Evolutionary conservation across 176 grass and related monocot genomes (phyloP).

Genomic region (Oryza nivara): DNA sequence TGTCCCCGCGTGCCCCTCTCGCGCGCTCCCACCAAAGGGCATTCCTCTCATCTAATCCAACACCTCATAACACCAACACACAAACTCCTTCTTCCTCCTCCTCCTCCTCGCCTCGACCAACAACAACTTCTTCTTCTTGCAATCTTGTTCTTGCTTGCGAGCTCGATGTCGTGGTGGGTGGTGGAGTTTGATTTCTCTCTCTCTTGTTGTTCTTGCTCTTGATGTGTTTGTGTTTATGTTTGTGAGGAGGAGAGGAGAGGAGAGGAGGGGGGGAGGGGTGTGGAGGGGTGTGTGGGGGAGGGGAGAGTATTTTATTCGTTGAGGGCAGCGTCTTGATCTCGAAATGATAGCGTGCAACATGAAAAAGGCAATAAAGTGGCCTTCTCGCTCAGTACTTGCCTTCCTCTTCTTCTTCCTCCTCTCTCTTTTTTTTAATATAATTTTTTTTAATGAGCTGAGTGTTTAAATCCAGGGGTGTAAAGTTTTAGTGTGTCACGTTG

Average conservation of each 20-base stretch:
- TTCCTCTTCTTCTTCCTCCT: neutral
- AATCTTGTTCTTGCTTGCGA: neutral
- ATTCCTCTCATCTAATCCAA: conserved; percentile 91
- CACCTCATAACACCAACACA: conserved; percentile 52
- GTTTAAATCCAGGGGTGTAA: no score
- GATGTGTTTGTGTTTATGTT: neutral
- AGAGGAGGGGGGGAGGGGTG: neutral
- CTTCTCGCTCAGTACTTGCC: conserved; percentile 45
- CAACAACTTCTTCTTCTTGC: conserved; percentile 5
- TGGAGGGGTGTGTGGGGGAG: conserved; percentile 18
- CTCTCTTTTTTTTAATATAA: neutral
- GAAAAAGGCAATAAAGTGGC: conserved; percentile 91
- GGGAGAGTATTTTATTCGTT: conserved; percentile 61
- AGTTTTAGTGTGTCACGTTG: no score
- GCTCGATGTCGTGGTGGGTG: neutral
- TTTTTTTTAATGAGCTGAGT: no score
- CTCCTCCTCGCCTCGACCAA: conserved; percentile 18
- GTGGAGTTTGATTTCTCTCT: conserved; percentile 6
- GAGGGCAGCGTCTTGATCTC: conserved; percentile 56
- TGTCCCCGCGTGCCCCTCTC: conserved; percentile 66
- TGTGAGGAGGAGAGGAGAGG: no score
- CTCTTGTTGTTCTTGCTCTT: neutral
- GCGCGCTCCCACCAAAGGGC: conserved; percentile 62
- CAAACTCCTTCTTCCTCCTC: neutral
- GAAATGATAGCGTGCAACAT: conserved; percentile 97